A percentile compares a stretch with the other conserved stretches of the same genome.
Conservation (phyloP, 371 early-diverging fungal species). For the Mortierella sp. region DNA sequence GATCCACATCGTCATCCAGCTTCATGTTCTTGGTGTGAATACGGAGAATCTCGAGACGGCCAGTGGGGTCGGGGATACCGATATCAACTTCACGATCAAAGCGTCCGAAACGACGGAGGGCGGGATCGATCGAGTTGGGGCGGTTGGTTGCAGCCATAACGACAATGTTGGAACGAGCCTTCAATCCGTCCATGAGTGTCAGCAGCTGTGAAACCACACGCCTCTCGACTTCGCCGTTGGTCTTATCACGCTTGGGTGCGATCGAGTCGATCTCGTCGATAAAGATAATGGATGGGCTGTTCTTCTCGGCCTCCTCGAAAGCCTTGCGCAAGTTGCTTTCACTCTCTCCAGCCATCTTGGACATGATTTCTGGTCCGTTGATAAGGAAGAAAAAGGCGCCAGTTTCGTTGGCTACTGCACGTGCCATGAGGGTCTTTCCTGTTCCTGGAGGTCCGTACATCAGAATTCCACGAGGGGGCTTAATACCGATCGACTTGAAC, state of each 20-base stretch:
- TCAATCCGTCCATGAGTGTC: slow-evolving; percentile 99
- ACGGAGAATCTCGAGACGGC: slow-evolving; percentile 98
- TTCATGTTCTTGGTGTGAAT: slow-evolving; percentile 99
- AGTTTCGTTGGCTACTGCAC: slow-evolving; percentile 99
- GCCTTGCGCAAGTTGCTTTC: slow-evolving; percentile 98
- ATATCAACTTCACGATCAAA: slow-evolving; percentile 99
- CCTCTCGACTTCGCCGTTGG: slow-evolving; percentile 99
- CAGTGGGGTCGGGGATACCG: slow-evolving; percentile 96
- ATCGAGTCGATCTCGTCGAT: slow-evolving; percentile 99
- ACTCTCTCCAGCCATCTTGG: slow-evolving; percentile 80
- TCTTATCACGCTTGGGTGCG: slow-evolving; percentile 98
- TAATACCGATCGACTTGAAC: slow-evolving; percentile 95
- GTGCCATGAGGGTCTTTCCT: slow-evolving; percentile 99
- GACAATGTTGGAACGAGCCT: slow-evolving; percentile 99
- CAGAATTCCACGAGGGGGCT: slow-evolving; percentile 99
- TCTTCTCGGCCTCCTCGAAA: slow-evolving; percentile 99
- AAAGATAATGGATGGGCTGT: slow-evolving; percentile 99
- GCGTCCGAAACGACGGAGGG: slow-evolving; percentile 99
- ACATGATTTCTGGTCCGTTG: slow-evolving; percentile 99
- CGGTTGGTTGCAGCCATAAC: slow-evolving; percentile 99
- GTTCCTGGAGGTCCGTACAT: slow-evolving; percentile 99
- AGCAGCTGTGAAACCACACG: slow-evolving; percentile 99
- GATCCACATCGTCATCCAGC: slow-evolving; percentile 97
- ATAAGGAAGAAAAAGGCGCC: slow-evolving; percentile 99
- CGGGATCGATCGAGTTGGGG: slow-evolving; percentile 99